Evolutionary conservation across 345 rosid species (phyloP).

Genomic region (Orychophragmus violaceus): DNA sequence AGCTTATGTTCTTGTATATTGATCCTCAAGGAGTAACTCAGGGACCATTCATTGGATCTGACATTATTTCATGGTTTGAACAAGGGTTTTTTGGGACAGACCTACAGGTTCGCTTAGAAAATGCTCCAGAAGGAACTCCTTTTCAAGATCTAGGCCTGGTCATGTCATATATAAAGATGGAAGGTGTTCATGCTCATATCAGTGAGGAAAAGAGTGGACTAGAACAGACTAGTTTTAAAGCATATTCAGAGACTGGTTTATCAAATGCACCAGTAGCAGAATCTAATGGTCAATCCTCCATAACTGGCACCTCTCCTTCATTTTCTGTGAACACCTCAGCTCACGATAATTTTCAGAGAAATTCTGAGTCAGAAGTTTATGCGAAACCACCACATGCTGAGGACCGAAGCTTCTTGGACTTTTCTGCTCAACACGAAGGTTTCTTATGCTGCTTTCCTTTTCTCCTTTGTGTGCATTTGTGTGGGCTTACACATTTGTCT

Average conservation of each 20-base stretch:
- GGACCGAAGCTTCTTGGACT: constrained; percentile 30
- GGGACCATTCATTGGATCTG: constrained; percentile 80
- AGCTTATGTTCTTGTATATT: constrained; percentile 62
- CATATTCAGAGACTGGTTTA: constrained; percentile 26
- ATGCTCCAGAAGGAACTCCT: constrained; percentile 73
- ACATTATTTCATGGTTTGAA: constrained; percentile 80
- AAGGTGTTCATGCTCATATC: constrained; percentile 11
- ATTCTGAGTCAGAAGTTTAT: constrained; percentile 40
- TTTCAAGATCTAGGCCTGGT: constrained; percentile 63
- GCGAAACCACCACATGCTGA: constrained; percentile 31
- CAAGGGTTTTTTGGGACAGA: constrained; percentile 91
- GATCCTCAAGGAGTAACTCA: constrained; percentile 85
- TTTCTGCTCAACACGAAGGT: constrained; percentile 47
- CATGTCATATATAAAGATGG: constrained; percentile 52
- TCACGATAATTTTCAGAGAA: constrained; percentile 35
- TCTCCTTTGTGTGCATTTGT: constrained; percentile 10
- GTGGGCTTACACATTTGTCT: background rate
- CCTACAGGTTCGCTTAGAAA: constrained; percentile 66
- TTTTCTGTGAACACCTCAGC: constrained; percentile 11
- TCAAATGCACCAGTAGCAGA: constrained; percentile 31
- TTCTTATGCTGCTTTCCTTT: constrained; percentile 15
- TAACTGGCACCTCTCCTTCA: constrained; percentile 19
- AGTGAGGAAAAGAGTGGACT: constrained; percentile 25
- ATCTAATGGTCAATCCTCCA: constrained; percentile 28
- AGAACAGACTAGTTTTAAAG: constrained; percentile 34